These are phyloP conservation scores for Solanum gracilifrons DNA, from an alignment of 257 asterid genomes.

Conservation along the genomic window DNA sequence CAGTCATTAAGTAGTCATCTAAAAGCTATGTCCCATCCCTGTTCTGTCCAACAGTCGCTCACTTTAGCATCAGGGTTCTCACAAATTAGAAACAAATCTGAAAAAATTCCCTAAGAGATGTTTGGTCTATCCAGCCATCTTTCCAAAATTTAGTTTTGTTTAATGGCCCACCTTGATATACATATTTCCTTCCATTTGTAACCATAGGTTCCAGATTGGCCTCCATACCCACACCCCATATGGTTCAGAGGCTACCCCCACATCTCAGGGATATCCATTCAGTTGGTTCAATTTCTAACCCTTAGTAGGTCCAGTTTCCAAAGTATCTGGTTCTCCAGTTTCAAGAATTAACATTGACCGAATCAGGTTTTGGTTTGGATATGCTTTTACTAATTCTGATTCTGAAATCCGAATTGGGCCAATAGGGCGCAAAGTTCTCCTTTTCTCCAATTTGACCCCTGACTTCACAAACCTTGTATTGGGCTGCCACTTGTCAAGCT, in stretches of 20 bases:
- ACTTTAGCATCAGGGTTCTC: neutral
- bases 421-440: neutral
- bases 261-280: neutral
- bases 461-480: neutral
- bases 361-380: neutral
- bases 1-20: neutral
- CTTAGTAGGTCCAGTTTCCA: neutral
- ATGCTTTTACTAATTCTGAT: neutral
- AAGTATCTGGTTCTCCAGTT: neutral
- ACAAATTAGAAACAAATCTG: neutral
- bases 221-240: neutral
- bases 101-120: neutral
- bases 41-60: neutral
- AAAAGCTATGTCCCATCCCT: neutral
- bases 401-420: neutral
- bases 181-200: neutral
- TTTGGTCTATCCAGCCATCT: neutral
- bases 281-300: neutral
- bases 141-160: neutral
- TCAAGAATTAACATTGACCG: neutral
- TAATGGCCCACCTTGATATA: neutral
- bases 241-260: neutral
- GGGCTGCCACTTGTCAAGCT: neutral
- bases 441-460: neutral
- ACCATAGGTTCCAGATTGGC: neutral